These are phyloP conservation scores for Paraconiothyrium sp. DNA, from an alignment of 2,329 filamentous ascomycete genomes.

Conservation along the genomic window DNA sequence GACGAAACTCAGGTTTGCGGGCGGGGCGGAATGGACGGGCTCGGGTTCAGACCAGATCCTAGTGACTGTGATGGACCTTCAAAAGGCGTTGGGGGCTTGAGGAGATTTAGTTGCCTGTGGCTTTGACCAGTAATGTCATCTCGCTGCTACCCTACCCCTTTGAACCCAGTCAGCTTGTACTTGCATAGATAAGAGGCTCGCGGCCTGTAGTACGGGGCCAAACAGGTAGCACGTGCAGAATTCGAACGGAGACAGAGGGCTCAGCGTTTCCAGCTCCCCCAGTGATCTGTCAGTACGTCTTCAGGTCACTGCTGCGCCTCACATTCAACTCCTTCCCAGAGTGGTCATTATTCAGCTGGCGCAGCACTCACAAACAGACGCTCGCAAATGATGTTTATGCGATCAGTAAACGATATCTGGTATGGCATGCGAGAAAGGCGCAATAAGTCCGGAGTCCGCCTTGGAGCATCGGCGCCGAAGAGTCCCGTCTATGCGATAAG, in stretches of 20 bases:
- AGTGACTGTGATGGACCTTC: conserved; percentile 31
- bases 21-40: conserved; percentile 25
- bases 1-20: conserved; percentile 28
- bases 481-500: not conserved
- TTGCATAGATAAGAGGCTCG: not conserved
- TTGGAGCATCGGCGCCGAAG: not conserved
- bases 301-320: not conserved
- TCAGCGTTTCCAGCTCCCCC: not conserved
- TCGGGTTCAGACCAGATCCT: conserved; percentile 23
- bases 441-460: conserved; percentile 3
- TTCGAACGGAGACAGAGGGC: not conserved
- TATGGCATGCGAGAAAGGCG: not conserved
- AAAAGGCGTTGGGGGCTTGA: conserved; percentile 23
- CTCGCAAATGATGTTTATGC: not conserved
- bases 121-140: too few relatives aligned
- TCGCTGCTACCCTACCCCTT: not conserved
- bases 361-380: not conserved
- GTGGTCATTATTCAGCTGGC: not conserved
- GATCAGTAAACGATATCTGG: not conserved
- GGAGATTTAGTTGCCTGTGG: not conserved
- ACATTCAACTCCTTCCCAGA: not conserved
- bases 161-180: too few relatives aligned
- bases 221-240: not conserved
- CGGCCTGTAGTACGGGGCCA: not conserved
- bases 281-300: not conserved